Conservation (phyloP, 495 filamentous ascomycete genomes). For the Tuber borchii region DNA sequence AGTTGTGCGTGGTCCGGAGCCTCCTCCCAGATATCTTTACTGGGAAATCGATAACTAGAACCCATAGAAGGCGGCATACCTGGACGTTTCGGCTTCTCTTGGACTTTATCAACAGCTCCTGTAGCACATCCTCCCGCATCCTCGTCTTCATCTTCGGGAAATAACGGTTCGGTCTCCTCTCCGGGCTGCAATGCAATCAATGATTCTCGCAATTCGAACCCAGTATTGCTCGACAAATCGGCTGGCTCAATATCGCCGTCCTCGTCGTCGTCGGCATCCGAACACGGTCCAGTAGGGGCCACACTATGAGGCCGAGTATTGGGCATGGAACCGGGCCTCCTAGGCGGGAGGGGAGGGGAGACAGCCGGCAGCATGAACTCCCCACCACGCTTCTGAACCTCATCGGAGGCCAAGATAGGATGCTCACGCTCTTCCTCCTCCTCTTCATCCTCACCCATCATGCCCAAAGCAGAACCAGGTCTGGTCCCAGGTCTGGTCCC, state of each 20-base stretch:
- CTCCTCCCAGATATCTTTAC: conserved; percentile 95
- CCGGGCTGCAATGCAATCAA: conserved; percentile 70
- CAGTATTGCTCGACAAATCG: conserved; percentile 7
- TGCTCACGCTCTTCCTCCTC: conserved; percentile 51
- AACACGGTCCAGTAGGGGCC: conserved; percentile 14
- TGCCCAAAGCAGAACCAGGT: conserved; percentile 29
- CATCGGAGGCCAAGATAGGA: conserved; percentile 87
- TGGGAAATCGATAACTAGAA: conserved; percentile 68
- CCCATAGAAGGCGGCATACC: conserved; percentile 48
- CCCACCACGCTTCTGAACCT: conserved; percentile 67
- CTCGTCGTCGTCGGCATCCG: conserved; percentile 13
- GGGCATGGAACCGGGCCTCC: conserved; percentile 25
- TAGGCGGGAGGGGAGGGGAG: conserved; percentile 49
- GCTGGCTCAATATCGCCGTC: conserved; percentile 25
- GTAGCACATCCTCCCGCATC: conserved; percentile 45
- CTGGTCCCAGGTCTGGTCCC: conserved; percentile 33
- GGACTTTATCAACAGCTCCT: conserved; percentile 14
- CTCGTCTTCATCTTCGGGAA: conserved; percentile 74
- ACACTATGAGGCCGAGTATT: conserved; percentile 32
- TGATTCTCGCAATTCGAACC: conserved; percentile 28
- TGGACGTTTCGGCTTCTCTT: conserved; percentile 58
- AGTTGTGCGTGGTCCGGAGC: conserved; percentile 79
- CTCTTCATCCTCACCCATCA: conserved; percentile 47
- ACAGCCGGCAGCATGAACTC: conserved; percentile 54
- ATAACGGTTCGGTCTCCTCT: conserved; percentile 91